phyloP scores from a whole-genome alignment of 306 rosid genomes.

The Pachyrhizus erosus region DNA sequence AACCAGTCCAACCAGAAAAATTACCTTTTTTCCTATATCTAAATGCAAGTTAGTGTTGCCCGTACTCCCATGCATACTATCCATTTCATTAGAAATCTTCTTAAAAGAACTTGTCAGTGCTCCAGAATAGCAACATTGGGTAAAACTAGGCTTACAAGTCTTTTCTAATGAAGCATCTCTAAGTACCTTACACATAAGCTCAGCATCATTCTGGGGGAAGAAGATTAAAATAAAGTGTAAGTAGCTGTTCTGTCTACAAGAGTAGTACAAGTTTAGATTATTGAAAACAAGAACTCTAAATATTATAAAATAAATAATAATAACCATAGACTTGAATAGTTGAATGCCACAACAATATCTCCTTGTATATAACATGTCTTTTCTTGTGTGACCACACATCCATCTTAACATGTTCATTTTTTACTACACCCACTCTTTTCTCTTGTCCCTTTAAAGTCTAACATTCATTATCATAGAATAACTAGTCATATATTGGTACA shows the following conservation, averaged over 20 bases:
- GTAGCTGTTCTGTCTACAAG: constrained; percentile 7
- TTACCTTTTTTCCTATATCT: constrained; percentile 63
- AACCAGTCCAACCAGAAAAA: constrained; percentile 43
- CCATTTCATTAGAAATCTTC: constrained; percentile 54
- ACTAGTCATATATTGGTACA: not conserved
- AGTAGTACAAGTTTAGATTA: constrained; percentile 8
- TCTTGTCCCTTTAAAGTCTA: not conserved
- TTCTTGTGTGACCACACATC: not conserved
- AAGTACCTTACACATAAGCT: constrained; percentile 66
- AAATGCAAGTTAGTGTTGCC: constrained; percentile 42
- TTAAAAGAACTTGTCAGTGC: constrained; percentile 63
- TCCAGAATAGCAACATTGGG: constrained; percentile 60
- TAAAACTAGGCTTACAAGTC: constrained; percentile 47
- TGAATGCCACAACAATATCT: constrained; percentile 4
- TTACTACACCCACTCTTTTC: not conserved
- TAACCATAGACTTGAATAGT: not conserved
- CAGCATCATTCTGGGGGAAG: constrained; percentile 75
- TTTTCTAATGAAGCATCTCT: constrained; percentile 58
- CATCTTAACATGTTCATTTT: not conserved
- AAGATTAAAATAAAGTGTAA: constrained; percentile 24
- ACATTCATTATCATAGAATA: not conserved
- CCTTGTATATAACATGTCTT: not conserved
- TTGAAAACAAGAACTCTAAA: not conserved
- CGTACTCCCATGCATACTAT: constrained; percentile 44
- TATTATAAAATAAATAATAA: constrained; percentile 29